Percentiles rank a stretch among this genome's conserved stretches.
These are phyloP conservation scores for Dictyostelium capitatum DNA, from an alignment of 78 protist species.

Conservation along the genomic window DNA sequence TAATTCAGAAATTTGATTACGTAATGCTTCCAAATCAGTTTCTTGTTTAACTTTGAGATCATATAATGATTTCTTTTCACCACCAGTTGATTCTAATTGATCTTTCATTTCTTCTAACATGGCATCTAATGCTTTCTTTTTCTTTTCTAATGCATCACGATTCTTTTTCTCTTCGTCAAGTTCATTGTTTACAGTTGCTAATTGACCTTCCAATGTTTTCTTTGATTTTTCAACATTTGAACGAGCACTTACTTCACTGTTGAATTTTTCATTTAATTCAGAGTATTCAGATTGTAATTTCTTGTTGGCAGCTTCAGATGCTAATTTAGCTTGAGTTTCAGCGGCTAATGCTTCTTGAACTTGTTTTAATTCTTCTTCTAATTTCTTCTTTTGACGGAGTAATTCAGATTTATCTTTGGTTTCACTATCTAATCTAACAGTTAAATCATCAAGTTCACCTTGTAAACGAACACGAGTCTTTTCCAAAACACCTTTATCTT, in stretches of 20 bases:
- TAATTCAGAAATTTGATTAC: slow-evolving; percentile 77
- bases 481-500: slow-evolving; percentile 85
- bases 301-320: slow-evolving; percentile 78
- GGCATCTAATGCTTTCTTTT: slow-evolving; percentile 69
- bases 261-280: slow-evolving; percentile 79
- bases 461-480: slow-evolving; percentile 75
- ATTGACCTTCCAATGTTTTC: slow-evolving; percentile 64
- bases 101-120: slow-evolving; percentile 79
- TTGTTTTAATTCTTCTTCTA: slow-evolving; percentile 81
- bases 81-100: slow-evolving; percentile 76
- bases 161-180: slow-evolving; percentile 71
- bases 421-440: slow-evolving; percentile 54
- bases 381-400: slow-evolving; percentile 76
- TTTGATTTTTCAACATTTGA: slow-evolving; percentile 67
- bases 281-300: slow-evolving; percentile 74
- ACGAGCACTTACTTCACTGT: slow-evolving; percentile 11
- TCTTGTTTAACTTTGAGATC: slow-evolving; percentile 78
- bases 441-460: slow-evolving; percentile 75
- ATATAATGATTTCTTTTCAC: slow-evolving; percentile 75
- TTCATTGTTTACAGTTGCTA: slow-evolving; percentile 53
- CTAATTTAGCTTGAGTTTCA: slow-evolving; percentile 70
- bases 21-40: slow-evolving; percentile 60
- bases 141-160: slow-evolving; percentile 70
- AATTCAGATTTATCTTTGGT: slow-evolving; percentile 64
- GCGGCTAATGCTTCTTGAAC: slow-evolving; percentile 56